These are phyloP conservation scores for Sphagnum contortum DNA, from an alignment of 225 moss, liverwort and hornwort species.

Conservation along the genomic window DNA sequence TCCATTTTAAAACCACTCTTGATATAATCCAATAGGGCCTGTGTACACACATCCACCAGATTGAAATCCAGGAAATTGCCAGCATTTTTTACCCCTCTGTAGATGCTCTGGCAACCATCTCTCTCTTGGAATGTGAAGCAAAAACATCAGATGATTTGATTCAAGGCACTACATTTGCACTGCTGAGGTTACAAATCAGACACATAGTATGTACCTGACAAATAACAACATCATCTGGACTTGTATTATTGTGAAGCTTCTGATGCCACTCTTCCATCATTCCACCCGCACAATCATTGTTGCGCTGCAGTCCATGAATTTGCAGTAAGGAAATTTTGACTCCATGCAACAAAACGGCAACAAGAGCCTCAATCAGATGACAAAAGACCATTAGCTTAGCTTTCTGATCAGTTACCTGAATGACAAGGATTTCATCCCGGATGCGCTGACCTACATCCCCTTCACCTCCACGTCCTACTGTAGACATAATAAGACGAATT, in stretches of 20 bases:
- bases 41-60: constrained; percentile 2
- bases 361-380: no score
- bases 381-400: no score
- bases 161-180: no score
- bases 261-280: constrained; percentile 99
- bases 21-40: constrained; percentile 83
- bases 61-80: no score
- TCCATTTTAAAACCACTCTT: constrained; percentile 60
- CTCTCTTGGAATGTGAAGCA: background rate
- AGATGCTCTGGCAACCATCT: no score
- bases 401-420: constrained; percentile 33
- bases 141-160: background rate
- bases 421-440: constrained; percentile 89
- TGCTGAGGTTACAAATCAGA: background rate
- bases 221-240: constrained; percentile 95
- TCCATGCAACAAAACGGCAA: background rate
- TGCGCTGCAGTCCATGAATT: constrained; percentile 36
- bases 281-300: constrained; percentile 80
- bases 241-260: constrained; percentile 96
- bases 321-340: background rate
- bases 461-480: constrained; percentile 91
- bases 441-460: constrained; percentile 98
- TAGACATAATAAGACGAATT: constrained; percentile 77
- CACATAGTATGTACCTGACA: constrained; percentile 47
- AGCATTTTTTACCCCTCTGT: no score